These are phyloP conservation scores for Knoxdaviesia proteae DNA, from an alignment of 2,329 filamentous ascomycete genomes.

Conservation along the genomic window DNA sequence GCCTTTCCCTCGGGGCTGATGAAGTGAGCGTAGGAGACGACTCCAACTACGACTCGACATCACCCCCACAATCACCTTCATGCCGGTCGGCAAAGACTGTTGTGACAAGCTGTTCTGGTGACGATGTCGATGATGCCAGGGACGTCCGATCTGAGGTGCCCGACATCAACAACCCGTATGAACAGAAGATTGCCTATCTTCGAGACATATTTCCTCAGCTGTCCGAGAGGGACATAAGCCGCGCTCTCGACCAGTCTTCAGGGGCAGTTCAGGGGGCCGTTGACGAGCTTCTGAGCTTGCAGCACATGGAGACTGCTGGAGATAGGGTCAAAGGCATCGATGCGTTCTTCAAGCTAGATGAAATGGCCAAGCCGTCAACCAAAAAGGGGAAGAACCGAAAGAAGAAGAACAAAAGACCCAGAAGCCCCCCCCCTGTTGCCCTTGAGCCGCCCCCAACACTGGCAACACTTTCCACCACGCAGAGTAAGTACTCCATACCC, in stretches of 20 bases:
- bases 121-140: conserved; percentile 5
- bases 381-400: conserved; percentile 15
- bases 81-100: conserved; percentile 7
- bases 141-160: conserved; percentile 10
- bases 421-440: no score
- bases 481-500: neutral
- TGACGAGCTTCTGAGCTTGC: conserved; percentile 61
- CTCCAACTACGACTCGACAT: neutral
- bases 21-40: neutral
- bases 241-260: conserved; percentile 44
- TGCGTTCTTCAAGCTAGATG: conserved; percentile 45
- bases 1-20: neutral
- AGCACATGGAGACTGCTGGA: conserved; percentile 51
- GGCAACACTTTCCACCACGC: no score
- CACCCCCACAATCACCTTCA: conserved; percentile 5
- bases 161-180: conserved; percentile 20
- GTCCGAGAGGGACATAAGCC: conserved; percentile 41
- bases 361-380: conserved; percentile 7
- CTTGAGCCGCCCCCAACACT: no score
- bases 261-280: conserved; percentile 50
- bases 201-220: conserved; percentile 51
- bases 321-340: conserved; percentile 57
- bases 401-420: conserved; percentile 14
- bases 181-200: conserved; percentile 43
- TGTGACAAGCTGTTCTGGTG: no score